Percentiles rank a stretch among this genome's conserved stretches.
phyloP scores from a whole-genome alignment of 1,284 basidiomycete genomes.

The Chondrostereum purpureum region DNA sequence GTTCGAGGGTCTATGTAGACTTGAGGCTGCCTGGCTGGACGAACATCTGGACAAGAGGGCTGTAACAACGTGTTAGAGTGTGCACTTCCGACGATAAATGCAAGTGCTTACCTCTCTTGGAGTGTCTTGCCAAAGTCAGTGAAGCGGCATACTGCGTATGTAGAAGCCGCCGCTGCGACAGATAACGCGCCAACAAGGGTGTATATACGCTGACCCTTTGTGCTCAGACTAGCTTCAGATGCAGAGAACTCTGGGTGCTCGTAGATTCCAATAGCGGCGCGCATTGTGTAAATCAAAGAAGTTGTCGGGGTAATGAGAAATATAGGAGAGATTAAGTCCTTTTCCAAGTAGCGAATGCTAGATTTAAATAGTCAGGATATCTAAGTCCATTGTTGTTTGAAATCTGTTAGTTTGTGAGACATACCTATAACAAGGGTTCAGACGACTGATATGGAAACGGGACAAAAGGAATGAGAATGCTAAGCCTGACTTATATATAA shows the following conservation, averaged over 20 bases:
- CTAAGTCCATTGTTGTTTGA: too few species aligned
- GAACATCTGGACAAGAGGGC: background rate
- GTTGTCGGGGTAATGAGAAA: too few species aligned
- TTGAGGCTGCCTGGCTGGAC: background rate
- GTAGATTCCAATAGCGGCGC: slow-evolving; percentile 5
- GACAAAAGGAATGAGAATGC: too few species aligned
- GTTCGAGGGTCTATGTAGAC: too few species aligned
- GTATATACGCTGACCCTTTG: background rate
- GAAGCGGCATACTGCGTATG: background rate
- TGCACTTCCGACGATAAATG: background rate
- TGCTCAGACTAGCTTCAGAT: background rate
- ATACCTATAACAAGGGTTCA: too few species aligned
- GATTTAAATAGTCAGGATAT: too few species aligned
- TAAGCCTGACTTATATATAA: too few species aligned
- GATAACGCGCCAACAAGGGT: background rate
- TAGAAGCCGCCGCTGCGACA: slow-evolving; percentile 4
- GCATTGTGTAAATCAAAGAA: too few species aligned
- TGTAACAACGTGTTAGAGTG: background rate
- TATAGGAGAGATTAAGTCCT: too few species aligned
- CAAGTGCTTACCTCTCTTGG: background rate
- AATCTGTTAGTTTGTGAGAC: too few species aligned
- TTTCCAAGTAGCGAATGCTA: too few species aligned
- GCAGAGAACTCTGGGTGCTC: slow-evolving; percentile 7
- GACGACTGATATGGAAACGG: too few species aligned
- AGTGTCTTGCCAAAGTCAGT: slow-evolving; percentile 1